Conservation (phyloP, 371 early-diverging fungal genomes). For the Saksenaea vasiformis region DNA sequence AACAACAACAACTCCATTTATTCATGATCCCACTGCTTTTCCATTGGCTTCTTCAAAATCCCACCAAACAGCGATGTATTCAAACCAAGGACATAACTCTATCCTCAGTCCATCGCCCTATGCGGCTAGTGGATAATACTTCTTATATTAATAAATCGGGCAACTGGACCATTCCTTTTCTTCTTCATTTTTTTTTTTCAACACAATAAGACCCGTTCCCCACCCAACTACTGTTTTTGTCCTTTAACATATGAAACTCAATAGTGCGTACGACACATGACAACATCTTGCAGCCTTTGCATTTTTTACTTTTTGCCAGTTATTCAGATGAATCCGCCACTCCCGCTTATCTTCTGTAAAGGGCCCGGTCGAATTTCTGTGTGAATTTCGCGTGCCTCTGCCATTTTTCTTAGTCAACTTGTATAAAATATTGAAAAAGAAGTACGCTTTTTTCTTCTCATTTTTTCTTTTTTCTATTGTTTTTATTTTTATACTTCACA, state of each 20-base stretch:
- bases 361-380: neutral
- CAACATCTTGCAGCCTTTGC: neutral
- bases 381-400: neutral
- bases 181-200: neutral
- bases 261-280: neutral
- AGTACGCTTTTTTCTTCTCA: constrained; percentile 4
- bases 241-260: neutral
- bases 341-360: neutral
- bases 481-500: constrained; percentile 3
- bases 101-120: neutral
- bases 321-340: neutral
- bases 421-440: constrained; percentile 6
- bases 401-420: neutral
- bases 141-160: neutral
- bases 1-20: neutral
- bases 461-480: constrained; percentile 5
- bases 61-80: neutral
- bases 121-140: neutral
- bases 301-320: neutral
- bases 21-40: constrained; percentile 7
- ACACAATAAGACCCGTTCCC: neutral
- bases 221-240: neutral
- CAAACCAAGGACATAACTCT: neutral
- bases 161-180: neutral
- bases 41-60: constrained; percentile 8